Conservation (phyloP, 2,329 filamentous ascomycete genomes). For the Fusarium abutilonis region DNA sequence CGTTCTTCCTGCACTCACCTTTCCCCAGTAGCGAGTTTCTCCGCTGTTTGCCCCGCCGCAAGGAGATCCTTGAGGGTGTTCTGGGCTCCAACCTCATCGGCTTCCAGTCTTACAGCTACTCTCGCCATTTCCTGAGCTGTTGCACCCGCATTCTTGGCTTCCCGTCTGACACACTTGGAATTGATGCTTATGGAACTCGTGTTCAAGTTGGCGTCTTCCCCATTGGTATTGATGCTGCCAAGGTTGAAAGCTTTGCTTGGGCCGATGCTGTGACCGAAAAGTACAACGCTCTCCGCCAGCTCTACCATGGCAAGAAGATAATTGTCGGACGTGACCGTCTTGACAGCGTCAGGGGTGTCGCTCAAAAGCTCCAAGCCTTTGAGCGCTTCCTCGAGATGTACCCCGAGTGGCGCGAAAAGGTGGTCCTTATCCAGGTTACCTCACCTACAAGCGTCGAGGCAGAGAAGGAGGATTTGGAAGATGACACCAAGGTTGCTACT, state of each 20-base stretch:
- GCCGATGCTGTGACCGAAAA: constrained; percentile 74
- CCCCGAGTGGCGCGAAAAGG: constrained; percentile 90
- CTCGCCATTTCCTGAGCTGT: constrained; percentile 92
- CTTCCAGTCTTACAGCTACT: constrained; percentile 96
- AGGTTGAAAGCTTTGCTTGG: constrained; percentile 80
- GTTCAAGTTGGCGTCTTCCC: constrained; percentile 94
- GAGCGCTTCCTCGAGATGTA: constrained; percentile 90
- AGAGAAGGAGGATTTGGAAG: constrained; percentile 72
- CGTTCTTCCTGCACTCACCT: constrained; percentile 92
- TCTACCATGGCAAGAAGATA: constrained; percentile 91
- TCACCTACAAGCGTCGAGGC: constrained; percentile 85
- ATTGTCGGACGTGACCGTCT: constrained; percentile 95
- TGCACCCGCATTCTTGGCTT: constrained; percentile 93
- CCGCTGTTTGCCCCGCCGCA: constrained; percentile 85
- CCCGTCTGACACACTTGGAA: constrained; percentile 82
- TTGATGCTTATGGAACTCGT: constrained; percentile 88
- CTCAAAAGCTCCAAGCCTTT: constrained; percentile 96
- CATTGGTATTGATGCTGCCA: constrained; percentile 90
- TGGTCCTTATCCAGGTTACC: constrained; percentile 94
- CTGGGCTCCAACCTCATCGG: constrained; percentile 92
- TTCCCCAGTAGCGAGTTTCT: constrained; percentile 98
- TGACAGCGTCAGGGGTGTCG: constrained; percentile 90
- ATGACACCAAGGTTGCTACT: constrained; percentile 81
- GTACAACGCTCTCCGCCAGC: constrained; percentile 75
- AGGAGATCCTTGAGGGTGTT: constrained; percentile 89